phyloP scores from a whole-genome alignment of 352 stramenopile genomes.

The Globisporangium okanoganense region DNA sequence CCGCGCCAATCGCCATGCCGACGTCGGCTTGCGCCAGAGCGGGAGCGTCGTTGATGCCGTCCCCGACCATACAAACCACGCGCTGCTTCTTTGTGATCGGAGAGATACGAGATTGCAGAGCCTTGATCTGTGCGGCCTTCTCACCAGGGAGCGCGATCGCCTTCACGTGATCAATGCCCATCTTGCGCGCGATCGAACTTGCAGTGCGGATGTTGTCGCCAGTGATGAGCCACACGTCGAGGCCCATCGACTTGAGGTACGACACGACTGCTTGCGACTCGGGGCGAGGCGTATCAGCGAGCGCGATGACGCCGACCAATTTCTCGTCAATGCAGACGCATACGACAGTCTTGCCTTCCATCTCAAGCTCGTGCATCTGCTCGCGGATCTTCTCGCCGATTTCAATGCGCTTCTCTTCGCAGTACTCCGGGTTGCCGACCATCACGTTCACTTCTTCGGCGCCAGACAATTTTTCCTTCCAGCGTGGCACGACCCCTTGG shows the following conservation, averaged over 20 bases:
- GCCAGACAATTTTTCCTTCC: constrained; percentile 14
- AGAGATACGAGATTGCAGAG: constrained; percentile 66
- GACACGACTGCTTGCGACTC: constrained; percentile 73
- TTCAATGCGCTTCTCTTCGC: constrained; percentile 73
- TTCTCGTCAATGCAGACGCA: constrained; percentile 69
- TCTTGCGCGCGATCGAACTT: constrained; percentile 79
- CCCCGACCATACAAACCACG: constrained; percentile 91
- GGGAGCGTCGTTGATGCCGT: constrained; percentile 95
- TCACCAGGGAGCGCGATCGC: constrained; percentile 91
- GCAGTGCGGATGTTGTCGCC: constrained; percentile 93
- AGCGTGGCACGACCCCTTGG: constrained; percentile 48
- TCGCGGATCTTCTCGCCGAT: constrained; percentile 55
- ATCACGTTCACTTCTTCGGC: constrained; percentile 41
- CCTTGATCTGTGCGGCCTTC: constrained; percentile 92
- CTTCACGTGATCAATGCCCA: constrained; percentile 88
- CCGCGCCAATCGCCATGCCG: constrained; percentile 90
- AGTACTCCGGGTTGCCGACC: constrained; percentile 77
- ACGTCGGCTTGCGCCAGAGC: constrained; percentile 91
- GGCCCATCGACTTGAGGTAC: constrained; percentile 73
- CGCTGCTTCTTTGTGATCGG: constrained; percentile 67
- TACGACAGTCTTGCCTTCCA: constrained; percentile 85
- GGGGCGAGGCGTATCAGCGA: constrained; percentile 70
- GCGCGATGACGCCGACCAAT: constrained; percentile 66
- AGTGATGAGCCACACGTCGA: constrained; percentile 87
- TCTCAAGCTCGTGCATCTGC: constrained; percentile 79